Base-by-base conservation (phyloP, 257 asterid species). In the Lycium ferocissimum region DNA sequence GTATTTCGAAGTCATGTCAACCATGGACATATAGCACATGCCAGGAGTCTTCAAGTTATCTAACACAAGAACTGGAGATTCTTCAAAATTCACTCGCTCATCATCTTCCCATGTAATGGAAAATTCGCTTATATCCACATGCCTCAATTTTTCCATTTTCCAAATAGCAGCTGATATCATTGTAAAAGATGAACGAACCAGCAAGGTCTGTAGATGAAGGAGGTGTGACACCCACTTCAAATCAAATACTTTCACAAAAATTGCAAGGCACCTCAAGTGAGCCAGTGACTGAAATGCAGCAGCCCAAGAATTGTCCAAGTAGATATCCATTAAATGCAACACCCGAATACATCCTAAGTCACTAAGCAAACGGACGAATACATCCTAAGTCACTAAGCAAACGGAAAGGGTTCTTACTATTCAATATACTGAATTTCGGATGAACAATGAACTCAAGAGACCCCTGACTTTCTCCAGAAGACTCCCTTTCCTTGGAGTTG, bases 161-260 rank as follows among this genome's bases (percentile, higher is more conserved):
- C 66, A 59, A 59, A 59, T 59, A 59, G 26, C 53, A 6, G 78
- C 7, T 2, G 53, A 69, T 3, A 69, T 38, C 53, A 7, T 69
- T 37, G 3, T 0, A 37, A 7, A 69, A 38, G 53, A 69, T 69
- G 78, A 69, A 38, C 53, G 3, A 38, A 69, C 78, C 14, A 3
- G 53, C 53, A 69, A 69, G 17, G 78, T 69, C 7, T 69, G 78
- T 38, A 69, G 53, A 69, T 37, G 78, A 14, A 69, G 26, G 2
- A 69, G 53, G 53, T 69, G 78, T 72, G 80, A 72, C 11, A 45
- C 80, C 56, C 80, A 72, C 15, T 45, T 72, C 6, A 0, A 4
- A 72, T 72, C 11, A n/a, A 72, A 72, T 72, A 7, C 80, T 72
- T 72, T 45, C 5, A 72, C 80, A 72, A 45, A 72, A 10, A 72